Conservation (phyloP, 139 green algal genomes). For the Auxenochlorella protothecoides region DNA sequence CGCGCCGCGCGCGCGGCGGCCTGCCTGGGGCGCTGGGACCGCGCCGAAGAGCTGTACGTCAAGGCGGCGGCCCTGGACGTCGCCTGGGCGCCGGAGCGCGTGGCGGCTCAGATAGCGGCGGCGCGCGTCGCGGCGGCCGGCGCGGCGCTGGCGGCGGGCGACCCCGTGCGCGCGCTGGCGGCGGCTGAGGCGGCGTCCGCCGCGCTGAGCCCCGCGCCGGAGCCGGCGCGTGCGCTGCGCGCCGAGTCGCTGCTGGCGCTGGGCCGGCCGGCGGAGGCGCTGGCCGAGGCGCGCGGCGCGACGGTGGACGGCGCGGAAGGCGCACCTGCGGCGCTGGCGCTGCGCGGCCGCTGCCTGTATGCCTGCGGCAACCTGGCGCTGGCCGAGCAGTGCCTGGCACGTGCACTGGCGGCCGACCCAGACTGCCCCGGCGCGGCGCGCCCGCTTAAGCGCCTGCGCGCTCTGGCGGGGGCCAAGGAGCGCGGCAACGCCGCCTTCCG, state of each 20-base stretch:
- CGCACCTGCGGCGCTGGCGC: slow-evolving; percentile 23
- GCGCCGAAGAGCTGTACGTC: slow-evolving; percentile 12
- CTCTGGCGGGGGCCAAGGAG: slow-evolving; percentile 26
- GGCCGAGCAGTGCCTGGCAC: slow-evolving; percentile 15
- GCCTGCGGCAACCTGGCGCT: slow-evolving; percentile 26
- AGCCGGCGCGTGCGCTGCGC: slow-evolving; percentile 14
- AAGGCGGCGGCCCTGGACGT: background rate
- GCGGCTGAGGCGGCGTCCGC: slow-evolving; percentile 1
- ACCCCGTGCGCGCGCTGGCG: background rate
- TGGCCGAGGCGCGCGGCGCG: slow-evolving; percentile 18
- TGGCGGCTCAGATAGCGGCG: background rate
- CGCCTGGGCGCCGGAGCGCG: background rate
- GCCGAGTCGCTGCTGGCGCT: slow-evolving; percentile 7
- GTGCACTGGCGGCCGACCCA: slow-evolving; percentile 25
- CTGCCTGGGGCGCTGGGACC: slow-evolving; percentile 18
- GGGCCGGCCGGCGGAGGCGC: slow-evolving; percentile 18
- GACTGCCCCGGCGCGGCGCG: slow-evolving; percentile 13
- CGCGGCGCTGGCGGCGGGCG: slow-evolving; percentile 2
- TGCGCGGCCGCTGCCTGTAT: slow-evolving; percentile 26
- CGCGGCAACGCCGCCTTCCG: slow-evolving; percentile 30
- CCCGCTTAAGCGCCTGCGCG: slow-evolving; percentile 25
- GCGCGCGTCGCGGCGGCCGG: background rate
- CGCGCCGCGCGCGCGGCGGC: slow-evolving; percentile 16
- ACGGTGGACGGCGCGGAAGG: slow-evolving; percentile 12
- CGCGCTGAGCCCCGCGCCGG: slow-evolving; percentile 1